phyloP scores from a whole-genome alignment of 768 basidiomycete species.

The Chiua virens region DNA sequence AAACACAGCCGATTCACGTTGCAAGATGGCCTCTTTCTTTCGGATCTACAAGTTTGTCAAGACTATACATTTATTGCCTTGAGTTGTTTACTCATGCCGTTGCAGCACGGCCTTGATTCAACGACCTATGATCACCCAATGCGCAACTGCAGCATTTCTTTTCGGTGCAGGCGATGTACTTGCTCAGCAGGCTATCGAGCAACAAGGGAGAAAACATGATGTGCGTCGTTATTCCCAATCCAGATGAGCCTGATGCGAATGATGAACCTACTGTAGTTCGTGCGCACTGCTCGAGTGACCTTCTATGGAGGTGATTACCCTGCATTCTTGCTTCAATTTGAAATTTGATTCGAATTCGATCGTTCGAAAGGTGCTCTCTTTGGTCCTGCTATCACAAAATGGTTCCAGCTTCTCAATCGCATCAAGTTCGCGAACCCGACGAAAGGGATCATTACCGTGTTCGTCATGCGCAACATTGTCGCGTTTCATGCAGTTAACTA shows the following conservation, averaged over 20 bases:
- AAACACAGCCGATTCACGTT: not conserved
- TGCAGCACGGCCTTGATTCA: constrained; percentile 58
- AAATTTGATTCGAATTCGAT: too few relatives aligned
- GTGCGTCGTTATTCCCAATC: constrained; percentile 39
- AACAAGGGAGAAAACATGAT: constrained; percentile 71
- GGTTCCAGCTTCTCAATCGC: constrained; percentile 73
- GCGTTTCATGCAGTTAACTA: not conserved
- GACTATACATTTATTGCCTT: not conserved
- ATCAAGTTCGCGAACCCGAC: constrained; percentile 66
- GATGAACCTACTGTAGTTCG: constrained; percentile 43
- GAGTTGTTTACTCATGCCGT: constrained; percentile 5
- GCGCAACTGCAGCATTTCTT: constrained; percentile 60
- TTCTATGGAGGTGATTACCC: constrained; percentile 65
- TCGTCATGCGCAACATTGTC: constrained; percentile 16
- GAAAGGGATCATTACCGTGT: constrained; percentile 64
- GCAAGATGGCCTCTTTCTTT: constrained; percentile 45
- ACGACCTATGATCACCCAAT: constrained; percentile 63
- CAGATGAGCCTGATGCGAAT: not conserved
- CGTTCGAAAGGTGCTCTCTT: constrained; percentile 57
- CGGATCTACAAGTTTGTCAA: constrained; percentile 42
- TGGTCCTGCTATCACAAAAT: constrained; percentile 79
- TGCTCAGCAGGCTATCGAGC: constrained; percentile 84
- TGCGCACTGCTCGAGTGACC: constrained; percentile 60
- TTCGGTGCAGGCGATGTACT: constrained; percentile 79
- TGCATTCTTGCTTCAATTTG: not conserved